Evolutionary conservation across 306 rosid species (phyloP).

Genomic region (Vachellia collinsii): DNA sequence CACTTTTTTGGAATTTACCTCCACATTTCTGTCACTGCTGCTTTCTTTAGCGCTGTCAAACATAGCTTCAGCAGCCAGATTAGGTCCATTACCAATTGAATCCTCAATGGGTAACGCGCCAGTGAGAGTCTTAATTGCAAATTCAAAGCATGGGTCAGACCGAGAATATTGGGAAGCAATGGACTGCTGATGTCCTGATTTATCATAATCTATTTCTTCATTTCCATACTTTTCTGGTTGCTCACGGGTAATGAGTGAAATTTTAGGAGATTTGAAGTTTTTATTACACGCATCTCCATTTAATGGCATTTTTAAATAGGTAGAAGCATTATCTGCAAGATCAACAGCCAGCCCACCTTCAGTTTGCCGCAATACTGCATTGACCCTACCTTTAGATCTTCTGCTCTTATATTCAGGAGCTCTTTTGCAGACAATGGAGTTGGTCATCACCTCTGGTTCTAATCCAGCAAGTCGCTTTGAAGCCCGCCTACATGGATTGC

Average conservation of each 20-base stretch:
- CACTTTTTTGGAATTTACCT: slow-evolving; percentile 39
- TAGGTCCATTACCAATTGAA: slow-evolving; percentile 34
- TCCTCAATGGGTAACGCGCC: slow-evolving; percentile 59
- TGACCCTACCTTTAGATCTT: slow-evolving; percentile 39
- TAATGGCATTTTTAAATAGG: not conserved
- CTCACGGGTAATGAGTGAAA: slow-evolving; percentile 33
- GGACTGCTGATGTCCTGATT: slow-evolving; percentile 46
- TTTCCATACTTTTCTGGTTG: slow-evolving; percentile 38
- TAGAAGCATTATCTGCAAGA: slow-evolving; percentile 32
- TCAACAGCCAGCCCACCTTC: slow-evolving; percentile 15
- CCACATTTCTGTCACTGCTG: slow-evolving; percentile 31
- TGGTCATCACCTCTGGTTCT: slow-evolving; percentile 46
- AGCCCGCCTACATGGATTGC: slow-evolving; percentile 38
- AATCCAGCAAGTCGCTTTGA: slow-evolving; percentile 55
- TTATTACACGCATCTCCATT: slow-evolving; percentile 32
- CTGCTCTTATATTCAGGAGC: slow-evolving; percentile 38
- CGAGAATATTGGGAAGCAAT: slow-evolving; percentile 60
- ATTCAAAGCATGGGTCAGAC: slow-evolving; percentile 81
- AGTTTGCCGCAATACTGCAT: slow-evolving; percentile 36
- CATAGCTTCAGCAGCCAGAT: slow-evolving; percentile 31
- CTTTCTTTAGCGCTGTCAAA: slow-evolving; percentile 37
- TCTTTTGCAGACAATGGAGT: slow-evolving; percentile 41
- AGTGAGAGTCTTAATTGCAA: slow-evolving; percentile 68
- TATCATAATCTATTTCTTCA: slow-evolving; percentile 40
- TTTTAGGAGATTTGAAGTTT: slow-evolving; percentile 27